These are phyloP conservation scores for Hygrophorus pudorinus DNA, from an alignment of 768 basidiomycete species.

Conservation along the genomic window DNA sequence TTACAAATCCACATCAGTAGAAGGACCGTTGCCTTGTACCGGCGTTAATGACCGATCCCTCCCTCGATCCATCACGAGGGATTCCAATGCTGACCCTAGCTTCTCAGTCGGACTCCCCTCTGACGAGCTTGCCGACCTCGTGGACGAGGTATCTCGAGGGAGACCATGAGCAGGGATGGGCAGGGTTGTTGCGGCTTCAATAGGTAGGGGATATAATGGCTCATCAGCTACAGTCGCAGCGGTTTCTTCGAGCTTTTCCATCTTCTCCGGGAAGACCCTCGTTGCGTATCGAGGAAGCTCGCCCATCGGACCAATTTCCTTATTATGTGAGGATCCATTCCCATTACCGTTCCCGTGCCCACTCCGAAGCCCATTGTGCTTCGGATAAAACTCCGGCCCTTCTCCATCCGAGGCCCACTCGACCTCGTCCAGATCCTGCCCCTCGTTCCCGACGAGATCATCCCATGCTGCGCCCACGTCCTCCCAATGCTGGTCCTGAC, in stretches of 20 bases:
- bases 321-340: constrained; percentile 4
- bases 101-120: constrained; percentile 36
- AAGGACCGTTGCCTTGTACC: constrained; percentile 36
- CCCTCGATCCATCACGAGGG: constrained; percentile 33
- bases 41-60: constrained; percentile 46
- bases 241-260: not conserved
- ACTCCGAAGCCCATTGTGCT: constrained; percentile 6
- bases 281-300: constrained; percentile 17
- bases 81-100: constrained; percentile 22
- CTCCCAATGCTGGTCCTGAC: constrained; percentile 34
- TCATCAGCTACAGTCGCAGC: not conserved
- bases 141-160: constrained; percentile 8
- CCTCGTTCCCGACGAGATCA: constrained; percentile 24
- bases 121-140: constrained; percentile 34
- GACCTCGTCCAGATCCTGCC: constrained; percentile 30
- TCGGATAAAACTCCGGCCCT: constrained; percentile 14
- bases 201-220: not conserved
- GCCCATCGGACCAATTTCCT: constrained; percentile 32
- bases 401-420: constrained; percentile 43
- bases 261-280: not conserved
- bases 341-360: constrained; percentile 9
- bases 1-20: constrained; percentile 34
- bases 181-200: not conserved
- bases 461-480: constrained; percentile 50
- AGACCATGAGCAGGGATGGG: constrained; percentile 17